Evolutionary conservation across 106 monocot species (phyloP).

Genomic region (Allium sativum): DNA sequence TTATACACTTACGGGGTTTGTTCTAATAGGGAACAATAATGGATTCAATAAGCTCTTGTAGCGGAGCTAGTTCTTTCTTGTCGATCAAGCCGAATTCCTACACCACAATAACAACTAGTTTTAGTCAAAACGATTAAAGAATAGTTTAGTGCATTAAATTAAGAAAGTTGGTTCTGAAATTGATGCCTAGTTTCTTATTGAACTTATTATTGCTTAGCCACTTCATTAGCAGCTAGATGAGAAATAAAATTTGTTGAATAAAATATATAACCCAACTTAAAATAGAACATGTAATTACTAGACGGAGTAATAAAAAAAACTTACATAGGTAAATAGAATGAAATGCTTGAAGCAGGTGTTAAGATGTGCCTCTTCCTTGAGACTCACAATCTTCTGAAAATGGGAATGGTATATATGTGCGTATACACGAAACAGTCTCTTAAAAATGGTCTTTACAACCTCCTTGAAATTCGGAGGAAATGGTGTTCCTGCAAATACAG

Average conservation of each 20-base stretch:
- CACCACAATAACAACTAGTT: conserved; percentile 1
- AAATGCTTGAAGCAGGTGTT: conserved; percentile 99
- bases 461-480: conserved; percentile 93
- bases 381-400: conserved; percentile 98
- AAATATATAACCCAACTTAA: too few relatives aligned
- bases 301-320: background rate
- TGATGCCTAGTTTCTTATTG: too few relatives aligned
- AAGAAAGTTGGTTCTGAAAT: too few relatives aligned
- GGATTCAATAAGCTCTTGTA: conserved; percentile 94
- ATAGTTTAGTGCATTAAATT: too few relatives aligned
- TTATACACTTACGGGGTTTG: conserved; percentile 2
- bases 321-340: conserved; percentile 94
- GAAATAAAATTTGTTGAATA: too few relatives aligned
- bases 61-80: conserved; percentile 97
- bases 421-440: conserved; percentile 93
- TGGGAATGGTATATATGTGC: conserved; percentile 97
- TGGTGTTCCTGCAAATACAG: conserved; percentile 49
- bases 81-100: conserved; percentile 97
- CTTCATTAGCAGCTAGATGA: too few relatives aligned
- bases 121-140: background rate
- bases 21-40: conserved; percentile 70
- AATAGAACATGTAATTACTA: too few relatives aligned
- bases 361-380: conserved; percentile 98
- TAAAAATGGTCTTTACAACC: conserved; percentile 97
- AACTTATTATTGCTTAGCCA: too few relatives aligned